These are phyloP conservation scores for Candida ponderosae DNA, from an alignment of 805 yeast species.

Conservation along the genomic window DNA sequence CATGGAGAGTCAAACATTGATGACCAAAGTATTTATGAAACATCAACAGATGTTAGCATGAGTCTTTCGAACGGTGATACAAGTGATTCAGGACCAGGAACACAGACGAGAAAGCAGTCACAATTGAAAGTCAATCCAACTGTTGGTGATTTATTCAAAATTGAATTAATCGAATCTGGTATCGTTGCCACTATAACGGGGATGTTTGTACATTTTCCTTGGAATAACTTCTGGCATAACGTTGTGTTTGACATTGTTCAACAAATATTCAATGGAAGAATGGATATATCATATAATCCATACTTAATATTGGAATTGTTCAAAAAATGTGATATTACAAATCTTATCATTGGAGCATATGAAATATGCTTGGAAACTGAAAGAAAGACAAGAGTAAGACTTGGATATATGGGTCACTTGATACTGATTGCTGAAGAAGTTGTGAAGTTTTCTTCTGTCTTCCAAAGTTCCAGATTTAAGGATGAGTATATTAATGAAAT, in stretches of 20 bases:
- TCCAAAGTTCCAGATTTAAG: constrained; percentile 18
- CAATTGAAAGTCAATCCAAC: constrained; percentile 45
- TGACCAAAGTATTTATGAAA: constrained; percentile 4
- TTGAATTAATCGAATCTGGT: constrained; percentile 55
- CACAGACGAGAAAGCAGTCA: neutral
- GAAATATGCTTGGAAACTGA: constrained; percentile 52
- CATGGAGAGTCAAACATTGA: constrained; percentile 9
- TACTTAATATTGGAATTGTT: constrained; percentile 56
- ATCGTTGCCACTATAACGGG: constrained; percentile 52
- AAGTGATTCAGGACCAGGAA: neutral
- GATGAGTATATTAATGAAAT: constrained; percentile 17
- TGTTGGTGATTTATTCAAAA: constrained; percentile 68
- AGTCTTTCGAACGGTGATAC: constrained; percentile 6
- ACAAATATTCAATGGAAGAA: constrained; percentile 68
- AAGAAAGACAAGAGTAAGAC: constrained; percentile 52
- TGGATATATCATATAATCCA: constrained; percentile 68
- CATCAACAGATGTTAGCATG: constrained; percentile 6
- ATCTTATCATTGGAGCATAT: constrained; percentile 59
- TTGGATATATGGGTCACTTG: constrained; percentile 96
- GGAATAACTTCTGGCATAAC: constrained; percentile 82
- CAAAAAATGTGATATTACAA: constrained; percentile 49
- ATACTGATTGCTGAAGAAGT: constrained; percentile 93
- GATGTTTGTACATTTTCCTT: constrained; percentile 66
- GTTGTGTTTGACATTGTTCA: constrained; percentile 81
- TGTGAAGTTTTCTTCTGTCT: constrained; percentile 61